Base-by-base conservation (phyloP, 2,329 filamentous ascomycete genomes). In the Botrytis tulipae region DNA sequence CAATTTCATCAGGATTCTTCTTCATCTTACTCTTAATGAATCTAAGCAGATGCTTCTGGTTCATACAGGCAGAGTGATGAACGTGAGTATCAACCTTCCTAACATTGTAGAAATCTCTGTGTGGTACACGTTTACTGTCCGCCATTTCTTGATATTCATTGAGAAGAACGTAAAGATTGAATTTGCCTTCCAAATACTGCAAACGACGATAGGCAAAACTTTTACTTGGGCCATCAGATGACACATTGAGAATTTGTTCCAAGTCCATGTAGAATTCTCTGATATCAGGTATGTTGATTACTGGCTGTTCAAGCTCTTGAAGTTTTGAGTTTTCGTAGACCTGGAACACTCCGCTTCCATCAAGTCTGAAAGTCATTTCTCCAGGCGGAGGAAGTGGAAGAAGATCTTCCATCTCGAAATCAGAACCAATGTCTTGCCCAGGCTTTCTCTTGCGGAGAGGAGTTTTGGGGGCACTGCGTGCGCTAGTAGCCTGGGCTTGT, bases 21-120 rank as follows among this genome's bases (percentile, higher is more conserved):
- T 98, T 98, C 94, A 99, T 98, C 84, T 99, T 99, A 84, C 94
- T 97, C 84, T 99, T 99, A 86, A 99, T 99, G 83, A 99, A 99
- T 72, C 96, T 93, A 75, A 99, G 86, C 73, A 99, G 85, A 87
- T 99, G 96, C 84, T 99, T 99, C 83, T 99, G 96, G 81, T 99
- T 99, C 96, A 99, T 99, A 82, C 96, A 99, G 37, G 96, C 96
- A 25, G 96, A 99, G 83, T 99, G 96, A 82, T 99, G 96, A 78
- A 99, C 96, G 87, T 99, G 96, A 14, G 96, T 99, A 81, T 99
- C 96, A 69, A 99, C 96, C 83, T 99, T 99, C 81, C 96, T 89
- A 67, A 99, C 96, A 81, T 99, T 99, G 86, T 99, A 99, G 81
- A 99, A 99, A 83, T 99, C 96, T 85, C 96, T 91, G 83, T 99